These are phyloP conservation scores for Emmonsiellopsis sp. DNA, from an alignment of 2,329 filamentous ascomycete genomes.

Conservation along the genomic window DNA sequence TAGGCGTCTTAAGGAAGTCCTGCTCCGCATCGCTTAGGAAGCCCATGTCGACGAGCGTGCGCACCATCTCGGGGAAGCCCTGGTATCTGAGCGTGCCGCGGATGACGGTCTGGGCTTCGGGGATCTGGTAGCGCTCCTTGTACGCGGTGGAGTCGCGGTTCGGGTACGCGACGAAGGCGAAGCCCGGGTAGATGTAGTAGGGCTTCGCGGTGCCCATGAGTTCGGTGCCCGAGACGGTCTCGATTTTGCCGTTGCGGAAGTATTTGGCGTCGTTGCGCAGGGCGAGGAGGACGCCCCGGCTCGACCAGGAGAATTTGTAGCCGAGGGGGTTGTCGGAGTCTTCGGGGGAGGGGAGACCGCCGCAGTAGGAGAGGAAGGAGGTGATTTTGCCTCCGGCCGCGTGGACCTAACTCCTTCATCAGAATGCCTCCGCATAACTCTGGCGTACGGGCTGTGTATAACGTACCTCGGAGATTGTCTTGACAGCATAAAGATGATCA, in stretches of 20 bases:
- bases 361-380: constrained; percentile 76
- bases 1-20: constrained; percentile 56
- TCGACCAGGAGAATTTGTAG: constrained; percentile 82
- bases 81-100: constrained; percentile 77
- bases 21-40: constrained; percentile 68
- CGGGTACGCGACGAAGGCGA: constrained; percentile 81
- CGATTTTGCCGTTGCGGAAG: constrained; percentile 69
- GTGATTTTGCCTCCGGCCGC: constrained; percentile 74
- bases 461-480: constrained; percentile 56
- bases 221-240: constrained; percentile 55
- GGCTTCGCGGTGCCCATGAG: constrained; percentile 84
- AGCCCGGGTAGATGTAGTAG: constrained; percentile 84
- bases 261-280: constrained; percentile 77
- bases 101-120: constrained; percentile 80
- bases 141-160: constrained; percentile 87
- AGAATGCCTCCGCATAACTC: neutral
- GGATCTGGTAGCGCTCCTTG: constrained; percentile 82
- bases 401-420: constrained; percentile 60
- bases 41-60: constrained; percentile 76
- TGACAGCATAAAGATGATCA: constrained; percentile 63
- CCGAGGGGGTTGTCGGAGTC: constrained; percentile 80
- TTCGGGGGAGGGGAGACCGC: constrained; percentile 64
- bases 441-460: neutral
- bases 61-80: constrained; percentile 86
- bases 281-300: constrained; percentile 78